Evolutionary conservation across 1,284 basidiomycete species (phyloP).

Genomic region (Tranzscheliella williamsii): DNA sequence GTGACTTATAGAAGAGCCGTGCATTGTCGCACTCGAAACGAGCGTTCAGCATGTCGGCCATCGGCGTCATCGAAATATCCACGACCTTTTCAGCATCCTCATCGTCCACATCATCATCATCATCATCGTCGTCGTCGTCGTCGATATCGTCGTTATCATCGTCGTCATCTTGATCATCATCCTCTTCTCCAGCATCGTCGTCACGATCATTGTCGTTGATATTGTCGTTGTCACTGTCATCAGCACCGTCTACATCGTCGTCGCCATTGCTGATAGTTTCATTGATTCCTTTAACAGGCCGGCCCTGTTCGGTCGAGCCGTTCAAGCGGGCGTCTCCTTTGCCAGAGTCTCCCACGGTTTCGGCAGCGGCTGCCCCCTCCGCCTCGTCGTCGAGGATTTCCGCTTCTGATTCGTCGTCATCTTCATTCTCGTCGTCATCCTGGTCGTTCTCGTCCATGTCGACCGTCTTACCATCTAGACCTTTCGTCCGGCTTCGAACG

Average conservation of each 20-base stretch:
- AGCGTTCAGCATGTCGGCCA: conserved; percentile 78
- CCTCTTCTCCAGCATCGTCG: conserved; percentile 10
- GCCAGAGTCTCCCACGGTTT: no score
- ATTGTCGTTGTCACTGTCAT: background rate
- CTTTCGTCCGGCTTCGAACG: conserved; percentile 63
- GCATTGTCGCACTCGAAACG: conserved; percentile 62
- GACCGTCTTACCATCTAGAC: conserved; percentile 28
- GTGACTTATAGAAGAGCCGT: conserved; percentile 78
- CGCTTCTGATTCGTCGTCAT: conserved; percentile 32
- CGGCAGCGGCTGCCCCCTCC: no score
- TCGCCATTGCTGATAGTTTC: no score
- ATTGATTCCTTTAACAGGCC: no score
- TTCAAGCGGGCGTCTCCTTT: no score
- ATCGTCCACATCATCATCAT: conserved; percentile 19
- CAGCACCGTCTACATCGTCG: conserved; percentile 8
- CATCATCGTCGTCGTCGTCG: conserved; percentile 34
- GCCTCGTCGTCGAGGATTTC: conserved; percentile 44
- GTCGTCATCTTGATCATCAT: conserved; percentile 9
- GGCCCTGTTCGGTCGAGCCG: no score
- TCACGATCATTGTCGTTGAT: conserved; percentile 14
- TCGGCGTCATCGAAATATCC: conserved; percentile 89
- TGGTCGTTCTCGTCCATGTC: conserved; percentile 55
- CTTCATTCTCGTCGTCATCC: conserved; percentile 24
- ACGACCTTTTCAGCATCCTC: conserved; percentile 62
- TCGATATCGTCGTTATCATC: conserved; percentile 1